Base-by-base conservation (phyloP, 164 flowering plant genomes). In the Umbellularia californica region DNA sequence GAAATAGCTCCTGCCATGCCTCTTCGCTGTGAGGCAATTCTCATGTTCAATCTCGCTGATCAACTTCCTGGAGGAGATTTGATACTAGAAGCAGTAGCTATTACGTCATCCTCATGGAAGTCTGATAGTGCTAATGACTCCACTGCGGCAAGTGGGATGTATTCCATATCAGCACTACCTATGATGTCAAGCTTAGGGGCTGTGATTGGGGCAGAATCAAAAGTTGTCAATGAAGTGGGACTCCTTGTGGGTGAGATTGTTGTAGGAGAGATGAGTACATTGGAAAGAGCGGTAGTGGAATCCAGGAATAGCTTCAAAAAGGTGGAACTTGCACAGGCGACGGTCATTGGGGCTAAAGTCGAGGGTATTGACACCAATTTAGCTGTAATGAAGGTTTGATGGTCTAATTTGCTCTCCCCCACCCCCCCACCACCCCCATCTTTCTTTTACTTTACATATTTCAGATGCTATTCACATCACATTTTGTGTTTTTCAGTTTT, bases 1-100 rank as follows among this genome's bases (percentile, higher is more conserved):
- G 97, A 94, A 68, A 79, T 90, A 66, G 71, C 69, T 79, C 77
- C 84, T 28, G 35, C 79, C 33, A 67, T 68, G 72, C 80, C 90
- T 71, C 23, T 86, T 64, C 77, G 81, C 5, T 75, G 41, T 74
- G 93, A 91, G 76, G 55, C 82, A 60, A 89, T 93, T 81, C 93
- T 96, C 74, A 84, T 90, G 89, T 96, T 90, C 81, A 96, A 85
- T 81, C 88, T 90, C 25, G 89, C 97, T 69, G 97, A 94, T 77
- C 90, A 88, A 72, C 92, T 94, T 72, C 99, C 99, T n/a, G 97
- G 97, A 68, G 98, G 98, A 72, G 98, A 94, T 79, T 74, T 86
- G 71, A 88, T 94, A 81, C 78, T 96, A 28, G 98, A 93, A 81
- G 84, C 93, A 50, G 88, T 96, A 74, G 92, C 93, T 67, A 82